Evolutionary conservation across 805 yeast genomes (phyloP).

Genomic region (Komagataella pastoris): DNA sequence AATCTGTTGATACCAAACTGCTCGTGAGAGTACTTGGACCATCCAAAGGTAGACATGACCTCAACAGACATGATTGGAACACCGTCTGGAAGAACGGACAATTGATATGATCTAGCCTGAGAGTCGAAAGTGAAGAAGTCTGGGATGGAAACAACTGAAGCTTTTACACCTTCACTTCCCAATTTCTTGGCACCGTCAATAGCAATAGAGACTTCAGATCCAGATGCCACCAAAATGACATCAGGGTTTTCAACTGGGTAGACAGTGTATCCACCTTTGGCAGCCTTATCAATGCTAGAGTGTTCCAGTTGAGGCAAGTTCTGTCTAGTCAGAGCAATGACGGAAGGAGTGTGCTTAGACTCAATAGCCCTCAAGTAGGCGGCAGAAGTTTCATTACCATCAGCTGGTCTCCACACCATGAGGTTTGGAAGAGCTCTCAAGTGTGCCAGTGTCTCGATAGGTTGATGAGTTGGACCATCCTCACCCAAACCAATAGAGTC

Average conservation of each 20-base stretch:
- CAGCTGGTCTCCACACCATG: constrained; percentile 88
- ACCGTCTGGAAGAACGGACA: constrained; percentile 88
- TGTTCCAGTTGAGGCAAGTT: constrained; percentile 89
- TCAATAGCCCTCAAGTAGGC: constrained; percentile 59
- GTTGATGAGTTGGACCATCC: constrained; percentile 92
- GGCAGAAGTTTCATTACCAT: constrained; percentile 81
- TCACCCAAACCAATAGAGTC: constrained; percentile 88
- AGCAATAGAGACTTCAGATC: constrained; percentile 83
- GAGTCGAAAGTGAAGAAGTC: constrained; percentile 82
- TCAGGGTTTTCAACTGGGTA: constrained; percentile 49
- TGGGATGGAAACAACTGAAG: constrained; percentile 83
- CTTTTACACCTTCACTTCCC: constrained; percentile 51
- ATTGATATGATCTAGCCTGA: constrained; percentile 70
- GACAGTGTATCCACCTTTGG: constrained; percentile 86
- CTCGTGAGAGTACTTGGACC: constrained; percentile 93
- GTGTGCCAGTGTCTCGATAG: constrained; percentile 80
- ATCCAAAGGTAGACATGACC: constrained; percentile 82
- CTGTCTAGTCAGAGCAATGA: constrained; percentile 75
- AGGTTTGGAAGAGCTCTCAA: constrained; percentile 76
- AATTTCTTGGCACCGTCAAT: constrained; percentile 75
- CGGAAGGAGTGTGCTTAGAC: constrained; percentile 53
- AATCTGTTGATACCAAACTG: constrained; percentile 92
- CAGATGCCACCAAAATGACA: constrained; percentile 76
- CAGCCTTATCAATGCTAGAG: constrained; percentile 80
- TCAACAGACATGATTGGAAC: constrained; percentile 89